These are phyloP conservation scores for Calocybe cyanea DNA, from an alignment of 768 basidiomycete species.

Conservation along the genomic window DNA sequence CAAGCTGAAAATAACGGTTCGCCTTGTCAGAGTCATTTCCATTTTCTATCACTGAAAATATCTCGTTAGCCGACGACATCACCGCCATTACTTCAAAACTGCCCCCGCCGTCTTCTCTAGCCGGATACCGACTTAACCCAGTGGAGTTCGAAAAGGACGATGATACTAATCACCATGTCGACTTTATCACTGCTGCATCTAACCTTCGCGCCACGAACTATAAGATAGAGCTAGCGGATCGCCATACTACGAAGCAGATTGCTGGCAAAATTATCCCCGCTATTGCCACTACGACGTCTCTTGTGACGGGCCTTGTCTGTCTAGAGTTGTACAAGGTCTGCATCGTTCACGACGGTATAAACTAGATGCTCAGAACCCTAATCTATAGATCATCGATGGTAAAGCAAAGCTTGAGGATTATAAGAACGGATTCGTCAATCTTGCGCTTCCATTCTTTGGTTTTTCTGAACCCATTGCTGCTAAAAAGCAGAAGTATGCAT, in stretches of 20 bases:
- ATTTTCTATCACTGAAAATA: conserved; percentile 12
- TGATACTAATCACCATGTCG: conserved; percentile 96
- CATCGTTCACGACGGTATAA: background rate
- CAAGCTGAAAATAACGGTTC: conserved; percentile 43
- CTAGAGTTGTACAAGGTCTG: conserved; percentile 93
- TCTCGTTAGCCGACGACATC: conserved; percentile 44
- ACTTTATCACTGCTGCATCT: conserved; percentile 97
- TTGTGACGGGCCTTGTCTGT: conserved; percentile 94
- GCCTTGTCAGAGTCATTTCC: conserved; percentile 10
- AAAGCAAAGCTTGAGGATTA: conserved; percentile 92
- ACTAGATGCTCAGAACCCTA: conserved; percentile 1
- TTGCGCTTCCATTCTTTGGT: conserved; percentile 97
- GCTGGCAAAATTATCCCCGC: conserved; percentile 99
- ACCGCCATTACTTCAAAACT: conserved; percentile 61
- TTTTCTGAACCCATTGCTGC: conserved; percentile 97
- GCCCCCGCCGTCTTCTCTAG: conserved; percentile 86
- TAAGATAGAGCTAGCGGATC: conserved; percentile 79
- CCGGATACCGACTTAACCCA: conserved; percentile 92
- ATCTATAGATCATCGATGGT: conserved; percentile 81
- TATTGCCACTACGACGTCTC: conserved; percentile 96
- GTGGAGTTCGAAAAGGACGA: conserved; percentile 99
- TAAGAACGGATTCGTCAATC: conserved; percentile 98
- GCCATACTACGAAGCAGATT: conserved; percentile 94
- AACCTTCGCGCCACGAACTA: conserved; percentile 97
- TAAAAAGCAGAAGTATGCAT: conserved; percentile 81